Percentiles rank a stretch among this genome's conserved stretches.
Conservation (phyloP, 1,284 basidiomycete species). For the Schizophyllum commune region DNA sequence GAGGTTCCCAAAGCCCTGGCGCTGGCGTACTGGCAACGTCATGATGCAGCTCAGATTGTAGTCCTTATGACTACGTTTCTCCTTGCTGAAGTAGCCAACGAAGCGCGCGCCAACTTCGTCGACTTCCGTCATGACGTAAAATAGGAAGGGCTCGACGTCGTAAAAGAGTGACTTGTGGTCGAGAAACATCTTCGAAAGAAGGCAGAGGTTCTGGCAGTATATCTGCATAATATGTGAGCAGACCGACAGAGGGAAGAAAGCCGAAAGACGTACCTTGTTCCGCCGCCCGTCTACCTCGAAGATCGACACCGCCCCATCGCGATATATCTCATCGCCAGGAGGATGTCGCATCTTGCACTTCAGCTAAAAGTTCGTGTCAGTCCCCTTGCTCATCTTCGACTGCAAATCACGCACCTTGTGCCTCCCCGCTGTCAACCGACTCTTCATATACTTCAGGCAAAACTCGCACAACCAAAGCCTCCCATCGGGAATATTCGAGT, state of each 20-base stretch:
- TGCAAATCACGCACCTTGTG: conserved; percentile 68
- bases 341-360: conserved; percentile 96
- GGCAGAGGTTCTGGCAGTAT: conserved; percentile 98
- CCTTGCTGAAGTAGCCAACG: conserved; percentile 98
- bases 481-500: conserved; percentile 88
- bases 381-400: conserved; percentile 49
- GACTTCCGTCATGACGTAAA: conserved; percentile 94
- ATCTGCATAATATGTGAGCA: conserved; percentile 45
- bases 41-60: conserved; percentile 99
- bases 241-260: not conserved
- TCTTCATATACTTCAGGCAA: conserved; percentile 99
- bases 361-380: conserved; percentile 39
- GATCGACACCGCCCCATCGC: conserved; percentile 83
- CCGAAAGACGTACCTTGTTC: conserved; percentile 65
- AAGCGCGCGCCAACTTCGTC: conserved; percentile 90
- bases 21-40: conserved; percentile 93
- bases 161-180: conserved; percentile 99
- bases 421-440: conserved; percentile 78
- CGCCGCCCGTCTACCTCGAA: conserved; percentile 98
- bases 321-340: conserved; percentile 97
- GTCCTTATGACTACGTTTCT: conserved; percentile 93
- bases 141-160: conserved; percentile 98
- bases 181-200: conserved; percentile 98
- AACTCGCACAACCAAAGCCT: conserved; percentile 96
- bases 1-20: conserved; percentile 92